These are phyloP conservation scores for Lentinula raphanica DNA, from an alignment of 768 basidiomycete species.

Conservation along the genomic window DNA sequence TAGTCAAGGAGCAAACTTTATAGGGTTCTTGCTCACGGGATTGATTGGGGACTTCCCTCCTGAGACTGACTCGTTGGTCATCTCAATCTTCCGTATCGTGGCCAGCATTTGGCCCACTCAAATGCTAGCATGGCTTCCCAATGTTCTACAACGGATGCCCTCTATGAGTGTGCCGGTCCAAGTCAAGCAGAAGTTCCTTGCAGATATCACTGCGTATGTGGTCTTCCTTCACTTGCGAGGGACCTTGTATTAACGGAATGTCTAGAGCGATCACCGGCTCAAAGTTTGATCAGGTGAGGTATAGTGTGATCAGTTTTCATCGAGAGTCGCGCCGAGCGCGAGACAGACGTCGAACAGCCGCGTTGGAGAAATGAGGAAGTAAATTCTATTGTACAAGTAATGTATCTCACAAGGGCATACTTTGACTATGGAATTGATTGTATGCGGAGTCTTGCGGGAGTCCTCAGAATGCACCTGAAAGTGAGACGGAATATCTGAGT, in stretches of 20 bases:
- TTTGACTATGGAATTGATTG: not conserved
- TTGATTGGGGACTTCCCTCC: slow-evolving; percentile 86
- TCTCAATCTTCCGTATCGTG: slow-evolving; percentile 72
- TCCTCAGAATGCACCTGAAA: not conserved
- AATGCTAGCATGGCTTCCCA: slow-evolving; percentile 67
- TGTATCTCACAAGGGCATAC: not conserved
- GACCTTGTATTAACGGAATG: not conserved
- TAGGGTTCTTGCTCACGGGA: slow-evolving; percentile 67
- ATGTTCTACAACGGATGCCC: slow-evolving; percentile 68
- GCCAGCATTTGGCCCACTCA: slow-evolving; percentile 63
- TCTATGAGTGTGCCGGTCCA: slow-evolving; percentile 51
- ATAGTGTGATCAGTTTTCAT: slow-evolving; percentile 65
- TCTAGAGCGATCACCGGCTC: slow-evolving; percentile 57
- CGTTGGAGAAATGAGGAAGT: slow-evolving; percentile 19
- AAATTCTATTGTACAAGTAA: not conserved
- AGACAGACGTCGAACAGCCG: slow-evolving; percentile 48
- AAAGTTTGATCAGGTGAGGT: slow-evolving; percentile 79
- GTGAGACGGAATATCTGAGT: not conserved
- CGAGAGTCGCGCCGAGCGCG: slow-evolving; percentile 71
- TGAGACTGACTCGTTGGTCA: slow-evolving; percentile 67
- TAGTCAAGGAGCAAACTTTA: slow-evolving; percentile 68
- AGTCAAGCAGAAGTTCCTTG: slow-evolving; percentile 67
- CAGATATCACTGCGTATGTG: slow-evolving; percentile 68
- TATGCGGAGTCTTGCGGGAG: not conserved
- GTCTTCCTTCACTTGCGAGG: slow-evolving; percentile 13